These are phyloP conservation scores for Escovopsis sp. DNA, from an alignment of 2,329 filamentous ascomycete genomes.

Conservation along the genomic window DNA sequence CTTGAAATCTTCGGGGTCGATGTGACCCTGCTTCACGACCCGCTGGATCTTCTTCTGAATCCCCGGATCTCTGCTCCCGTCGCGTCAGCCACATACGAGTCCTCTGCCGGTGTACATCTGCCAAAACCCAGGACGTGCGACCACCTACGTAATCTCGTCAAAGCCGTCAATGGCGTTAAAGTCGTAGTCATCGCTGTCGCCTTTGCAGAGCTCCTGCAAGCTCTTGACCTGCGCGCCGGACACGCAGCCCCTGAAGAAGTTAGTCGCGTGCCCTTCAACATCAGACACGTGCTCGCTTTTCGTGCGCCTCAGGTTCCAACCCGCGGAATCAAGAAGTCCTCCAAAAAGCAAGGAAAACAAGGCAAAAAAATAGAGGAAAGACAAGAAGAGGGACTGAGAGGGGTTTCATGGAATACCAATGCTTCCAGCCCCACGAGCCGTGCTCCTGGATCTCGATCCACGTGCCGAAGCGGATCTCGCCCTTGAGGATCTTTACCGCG, in stretches of 20 bases:
- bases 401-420: conserved; percentile 61
- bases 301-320: background rate
- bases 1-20: conserved; percentile 76
- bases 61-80: conserved; percentile 34
- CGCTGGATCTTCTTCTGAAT: conserved; percentile 56
- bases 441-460: conserved; percentile 50
- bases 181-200: conserved; percentile 23
- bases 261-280: background rate
- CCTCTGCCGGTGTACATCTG: background rate
- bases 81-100: conserved; percentile 5
- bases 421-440: conserved; percentile 61
- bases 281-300: too few relatives aligned
- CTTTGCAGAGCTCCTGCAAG: conserved; percentile 39
- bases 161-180: conserved; percentile 62
- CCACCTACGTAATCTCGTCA: conserved; percentile 49
- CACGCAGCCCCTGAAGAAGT: conserved; percentile 59
- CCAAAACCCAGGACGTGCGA: background rate
- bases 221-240: conserved; percentile 60
- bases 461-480: conserved; percentile 59
- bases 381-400: conserved; percentile 1
- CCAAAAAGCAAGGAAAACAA: background rate
- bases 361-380: background rate
- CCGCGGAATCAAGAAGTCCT: background rate
- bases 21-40: conserved; percentile 61
- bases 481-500: conserved; percentile 59